A percentile compares a stretch with the other conserved stretches of the same genome.
Conservation (phyloP, 345 rosid species). For the Xanthoceras sorbifolium region DNA sequence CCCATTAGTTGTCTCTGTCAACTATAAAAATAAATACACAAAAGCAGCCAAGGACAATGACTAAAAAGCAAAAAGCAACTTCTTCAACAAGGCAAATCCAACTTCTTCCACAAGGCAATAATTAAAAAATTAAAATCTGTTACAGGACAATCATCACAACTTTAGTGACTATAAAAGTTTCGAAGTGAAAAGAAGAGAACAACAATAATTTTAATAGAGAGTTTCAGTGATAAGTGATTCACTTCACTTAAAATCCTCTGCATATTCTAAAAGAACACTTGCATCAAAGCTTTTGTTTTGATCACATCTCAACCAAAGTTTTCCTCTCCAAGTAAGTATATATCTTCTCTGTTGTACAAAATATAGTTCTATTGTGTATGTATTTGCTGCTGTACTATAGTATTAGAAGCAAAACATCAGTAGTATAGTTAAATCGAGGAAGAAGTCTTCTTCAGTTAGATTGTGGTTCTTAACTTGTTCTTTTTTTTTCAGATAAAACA, state of each 20-base stretch:
- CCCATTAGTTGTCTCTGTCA: not conserved
- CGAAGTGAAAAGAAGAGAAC: not conserved
- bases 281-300: not conserved
- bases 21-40: not conserved
- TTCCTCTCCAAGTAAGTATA: not conserved
- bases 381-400: not conserved
- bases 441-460: not conserved
- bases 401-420: not conserved
- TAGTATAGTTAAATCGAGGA: not conserved
- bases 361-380: not conserved
- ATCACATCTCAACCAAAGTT: not conserved
- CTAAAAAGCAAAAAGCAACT: slow-evolving; percentile 1
- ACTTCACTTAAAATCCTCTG: not conserved
- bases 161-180: not conserved
- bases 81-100: not conserved
- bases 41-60: not conserved
- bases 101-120: not conserved
- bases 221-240: too few species aligned
- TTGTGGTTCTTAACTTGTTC: not conserved
- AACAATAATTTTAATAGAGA: not conserved
- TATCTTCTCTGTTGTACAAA: not conserved
- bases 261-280: not conserved
- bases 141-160: not conserved
- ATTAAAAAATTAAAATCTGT: too few species aligned
- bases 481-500: not conserved